phyloP scores from a whole-genome alignment of 768 basidiomycete genomes.

The Mycena leptocephala region DNA sequence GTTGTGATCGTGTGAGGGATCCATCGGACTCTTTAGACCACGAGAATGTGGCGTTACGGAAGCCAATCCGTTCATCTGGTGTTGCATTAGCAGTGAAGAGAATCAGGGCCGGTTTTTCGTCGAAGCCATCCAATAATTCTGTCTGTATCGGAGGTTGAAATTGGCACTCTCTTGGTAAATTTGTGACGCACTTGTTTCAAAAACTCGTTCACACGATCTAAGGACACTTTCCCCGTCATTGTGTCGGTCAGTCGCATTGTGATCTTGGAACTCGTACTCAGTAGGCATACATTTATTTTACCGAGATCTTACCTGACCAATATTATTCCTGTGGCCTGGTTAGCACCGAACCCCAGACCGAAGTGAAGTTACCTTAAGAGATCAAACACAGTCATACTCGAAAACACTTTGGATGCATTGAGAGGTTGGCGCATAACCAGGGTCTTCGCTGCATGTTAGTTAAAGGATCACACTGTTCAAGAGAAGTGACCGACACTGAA shows the following conservation, averaged over 20 bases:
- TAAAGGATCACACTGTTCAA: neutral
- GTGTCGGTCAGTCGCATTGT: constrained; percentile 13
- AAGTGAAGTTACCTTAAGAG: constrained; percentile 50
- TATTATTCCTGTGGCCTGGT: neutral
- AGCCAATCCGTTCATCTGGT: constrained; percentile 60
- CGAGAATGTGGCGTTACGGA: constrained; percentile 68
- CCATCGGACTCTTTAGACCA: constrained; percentile 60
- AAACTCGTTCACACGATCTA: constrained; percentile 64
- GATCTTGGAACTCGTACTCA: neutral
- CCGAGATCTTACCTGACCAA: neutral
- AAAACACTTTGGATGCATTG: constrained; percentile 43
- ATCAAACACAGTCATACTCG: constrained; percentile 63
- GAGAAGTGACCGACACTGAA: neutral
- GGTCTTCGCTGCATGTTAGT: neutral
- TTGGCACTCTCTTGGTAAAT: no score
- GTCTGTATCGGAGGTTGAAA: constrained; percentile 49
- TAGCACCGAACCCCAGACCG: neutral
- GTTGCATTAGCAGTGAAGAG: neutral
- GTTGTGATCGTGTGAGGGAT: constrained; percentile 54
- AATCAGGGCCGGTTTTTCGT: constrained; percentile 31
- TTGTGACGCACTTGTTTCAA: constrained; percentile 51
- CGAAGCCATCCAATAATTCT: constrained; percentile 62
- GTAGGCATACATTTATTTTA: neutral
- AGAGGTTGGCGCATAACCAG: constrained; percentile 9
- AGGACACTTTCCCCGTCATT: constrained; percentile 70